Evolutionary conservation across 208 protist species (phyloP).

Genomic region (Acanthamoeba healyi): DNA sequence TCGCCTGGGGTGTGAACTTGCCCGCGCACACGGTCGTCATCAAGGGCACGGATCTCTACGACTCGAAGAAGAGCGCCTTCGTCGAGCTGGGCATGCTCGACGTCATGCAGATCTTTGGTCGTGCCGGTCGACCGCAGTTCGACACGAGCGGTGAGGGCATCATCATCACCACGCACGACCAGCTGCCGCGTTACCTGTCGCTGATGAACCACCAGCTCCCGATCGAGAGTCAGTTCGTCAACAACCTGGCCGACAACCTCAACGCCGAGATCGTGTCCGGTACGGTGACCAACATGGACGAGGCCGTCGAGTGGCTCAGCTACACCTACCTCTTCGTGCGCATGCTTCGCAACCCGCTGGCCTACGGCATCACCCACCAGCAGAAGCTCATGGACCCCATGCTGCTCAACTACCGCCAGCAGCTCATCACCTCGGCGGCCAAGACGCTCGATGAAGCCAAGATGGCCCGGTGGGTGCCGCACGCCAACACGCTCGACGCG

Average conservation of each 20-base stretch:
- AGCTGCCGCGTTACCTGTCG: conserved; percentile 96
- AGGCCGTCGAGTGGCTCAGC: conserved; percentile 97
- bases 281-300: conserved; percentile 96
- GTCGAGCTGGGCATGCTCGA: conserved; percentile 98
- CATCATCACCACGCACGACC: conserved; percentile 98
- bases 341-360: conserved; percentile 96
- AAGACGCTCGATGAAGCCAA: conserved; percentile 85
- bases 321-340: conserved; percentile 99
- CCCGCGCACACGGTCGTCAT: conserved; percentile 99
- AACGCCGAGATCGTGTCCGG: conserved; percentile 98
- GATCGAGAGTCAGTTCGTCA: conserved; percentile 96
- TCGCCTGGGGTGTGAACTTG: conserved; percentile 99
- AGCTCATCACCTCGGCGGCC: conserved; percentile 87
- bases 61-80: conserved; percentile 95
- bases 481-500: conserved; percentile 58
- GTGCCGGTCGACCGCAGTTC: conserved; percentile 99
- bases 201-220: conserved; percentile 96
- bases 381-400: conserved; percentile 85
- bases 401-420: conserved; percentile 77
- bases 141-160: conserved; percentile 98
- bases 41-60: conserved; percentile 95
- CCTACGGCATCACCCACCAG: conserved; percentile 93
- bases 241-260: conserved; percentile 96
- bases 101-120: conserved; percentile 98
- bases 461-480: conserved; percentile 90